A percentile compares a stretch with the other conserved stretches of the same genome.
Conservation (phyloP, 306 rosid species). For the Fragaria ananassa region DNA sequence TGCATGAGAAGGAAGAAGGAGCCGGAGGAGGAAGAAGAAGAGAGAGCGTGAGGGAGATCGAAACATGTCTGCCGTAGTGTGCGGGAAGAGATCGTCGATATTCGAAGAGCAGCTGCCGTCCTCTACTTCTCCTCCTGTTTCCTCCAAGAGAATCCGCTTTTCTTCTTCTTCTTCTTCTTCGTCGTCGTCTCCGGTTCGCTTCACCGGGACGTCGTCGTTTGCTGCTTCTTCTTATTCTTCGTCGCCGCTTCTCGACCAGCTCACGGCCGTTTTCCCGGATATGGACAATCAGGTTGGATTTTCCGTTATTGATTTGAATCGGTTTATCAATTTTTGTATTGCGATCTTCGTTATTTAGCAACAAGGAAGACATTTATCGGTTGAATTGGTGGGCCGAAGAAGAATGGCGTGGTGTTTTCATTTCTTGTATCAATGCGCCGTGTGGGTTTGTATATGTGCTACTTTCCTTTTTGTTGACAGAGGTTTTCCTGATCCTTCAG, state of each 20-base stretch:
- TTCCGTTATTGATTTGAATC: too few relatives aligned
- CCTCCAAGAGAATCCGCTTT: constrained; percentile 53
- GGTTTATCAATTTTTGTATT: too few relatives aligned
- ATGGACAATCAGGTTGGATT: constrained; percentile 64
- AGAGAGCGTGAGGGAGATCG: constrained; percentile 29
- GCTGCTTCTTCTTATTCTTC: not conserved
- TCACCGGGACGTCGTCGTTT: constrained; percentile 30
- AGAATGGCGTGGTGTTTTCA: too few relatives aligned
- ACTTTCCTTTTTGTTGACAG: too few relatives aligned
- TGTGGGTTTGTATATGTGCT: not conserved
- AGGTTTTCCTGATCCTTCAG: too few relatives aligned
- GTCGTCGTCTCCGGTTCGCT: constrained; percentile 55
- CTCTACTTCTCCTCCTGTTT: constrained; percentile 51
- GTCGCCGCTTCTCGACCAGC: constrained; percentile 39
- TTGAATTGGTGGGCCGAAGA: too few relatives aligned
- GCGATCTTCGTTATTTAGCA: too few relatives aligned
- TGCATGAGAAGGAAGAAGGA: constrained; percentile 41
- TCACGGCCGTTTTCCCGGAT: constrained; percentile 55
- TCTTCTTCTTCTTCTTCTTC: constrained; percentile 22
- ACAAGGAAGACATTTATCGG: too few relatives aligned
- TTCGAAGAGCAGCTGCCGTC: constrained; percentile 68
- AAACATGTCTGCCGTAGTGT: constrained; percentile 97
- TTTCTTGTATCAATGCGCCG: too few relatives aligned
- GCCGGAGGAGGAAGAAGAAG: constrained; percentile 17
- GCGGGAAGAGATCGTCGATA: constrained; percentile 96